phyloP scores from a whole-genome alignment of 768 basidiomycete species.

The Psilocybe cubensis region DNA sequence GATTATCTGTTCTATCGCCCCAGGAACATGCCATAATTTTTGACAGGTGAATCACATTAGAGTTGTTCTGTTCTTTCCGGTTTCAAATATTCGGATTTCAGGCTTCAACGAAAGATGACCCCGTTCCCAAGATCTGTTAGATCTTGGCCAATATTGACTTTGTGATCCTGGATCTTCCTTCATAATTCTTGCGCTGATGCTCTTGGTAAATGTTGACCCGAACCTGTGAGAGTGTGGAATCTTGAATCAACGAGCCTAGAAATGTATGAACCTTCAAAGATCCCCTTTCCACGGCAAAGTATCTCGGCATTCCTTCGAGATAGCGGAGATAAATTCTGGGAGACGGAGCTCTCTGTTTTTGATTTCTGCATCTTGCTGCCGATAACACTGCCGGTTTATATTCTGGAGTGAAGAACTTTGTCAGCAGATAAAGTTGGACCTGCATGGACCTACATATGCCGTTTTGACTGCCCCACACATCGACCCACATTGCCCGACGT shows the following conservation, averaged over 20 bases:
- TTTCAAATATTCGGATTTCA: background rate
- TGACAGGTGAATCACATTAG: too few species aligned
- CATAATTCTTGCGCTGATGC: background rate
- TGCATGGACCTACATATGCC: background rate
- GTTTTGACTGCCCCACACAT: too few species aligned
- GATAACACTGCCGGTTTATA: background rate
- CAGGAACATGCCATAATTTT: background rate
- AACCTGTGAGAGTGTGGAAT: background rate
- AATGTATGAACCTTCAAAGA: background rate
- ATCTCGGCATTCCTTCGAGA: background rate
- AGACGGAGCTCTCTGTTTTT: background rate
- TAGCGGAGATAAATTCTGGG: background rate
- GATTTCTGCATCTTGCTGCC: background rate
- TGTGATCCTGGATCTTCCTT: background rate
- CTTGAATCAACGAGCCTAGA: background rate
- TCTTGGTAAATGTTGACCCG: background rate
- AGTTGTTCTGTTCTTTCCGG: too few species aligned
- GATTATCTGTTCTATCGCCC: background rate
- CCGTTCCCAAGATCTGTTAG: background rate
- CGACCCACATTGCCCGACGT: too few species aligned
- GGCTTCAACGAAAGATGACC: background rate
- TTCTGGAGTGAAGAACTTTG: background rate
- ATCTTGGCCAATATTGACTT: background rate
- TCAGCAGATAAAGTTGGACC: background rate
- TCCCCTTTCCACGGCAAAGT: background rate